phyloP scores from a whole-genome alignment of 768 basidiomycete genomes.

The Boletales sp. region DNA sequence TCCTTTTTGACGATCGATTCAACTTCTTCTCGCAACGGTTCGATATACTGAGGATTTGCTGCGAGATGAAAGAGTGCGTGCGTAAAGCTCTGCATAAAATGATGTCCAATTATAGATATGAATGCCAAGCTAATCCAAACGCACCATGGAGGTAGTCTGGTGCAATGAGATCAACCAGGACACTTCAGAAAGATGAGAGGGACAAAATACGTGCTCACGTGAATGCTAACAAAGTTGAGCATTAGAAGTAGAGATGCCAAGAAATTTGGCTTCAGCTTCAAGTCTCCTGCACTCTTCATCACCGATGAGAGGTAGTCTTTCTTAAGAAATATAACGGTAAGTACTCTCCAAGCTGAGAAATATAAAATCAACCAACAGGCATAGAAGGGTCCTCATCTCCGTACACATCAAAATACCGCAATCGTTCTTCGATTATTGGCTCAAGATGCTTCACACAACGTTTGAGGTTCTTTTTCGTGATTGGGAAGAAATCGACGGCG shows the following conservation, averaged over 20 bases:
- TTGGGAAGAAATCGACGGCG: constrained; percentile 11
- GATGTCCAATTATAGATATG: background rate
- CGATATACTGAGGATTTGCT: constrained; percentile 11
- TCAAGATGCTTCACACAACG: constrained; percentile 13
- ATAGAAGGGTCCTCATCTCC: background rate
- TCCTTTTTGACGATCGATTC: constrained; percentile 8
- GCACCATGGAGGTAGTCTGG: constrained; percentile 12
- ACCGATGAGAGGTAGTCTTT: constrained; percentile 34
- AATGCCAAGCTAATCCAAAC: background rate
- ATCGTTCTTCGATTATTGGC: constrained; percentile 30
- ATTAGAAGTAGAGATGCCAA: constrained; percentile 13
- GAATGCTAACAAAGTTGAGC: constrained; percentile 17
- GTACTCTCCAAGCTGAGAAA: background rate
- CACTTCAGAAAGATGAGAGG: background rate
- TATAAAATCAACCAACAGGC: background rate
- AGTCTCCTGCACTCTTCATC: constrained; percentile 20
- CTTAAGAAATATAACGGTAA: constrained; percentile 11
- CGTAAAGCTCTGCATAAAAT: constrained; percentile 6
- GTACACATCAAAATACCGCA: background rate
- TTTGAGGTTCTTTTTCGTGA: background rate
- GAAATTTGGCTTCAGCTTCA: constrained; percentile 16
- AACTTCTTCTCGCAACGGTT: constrained; percentile 16
- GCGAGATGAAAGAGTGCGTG: constrained; percentile 8
- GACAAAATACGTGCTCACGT: constrained; percentile 9
- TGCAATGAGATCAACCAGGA: background rate